Evolutionary conservation across 2,329 filamentous ascomycete species (phyloP).

Genomic region (Claviceps monticola): DNA sequence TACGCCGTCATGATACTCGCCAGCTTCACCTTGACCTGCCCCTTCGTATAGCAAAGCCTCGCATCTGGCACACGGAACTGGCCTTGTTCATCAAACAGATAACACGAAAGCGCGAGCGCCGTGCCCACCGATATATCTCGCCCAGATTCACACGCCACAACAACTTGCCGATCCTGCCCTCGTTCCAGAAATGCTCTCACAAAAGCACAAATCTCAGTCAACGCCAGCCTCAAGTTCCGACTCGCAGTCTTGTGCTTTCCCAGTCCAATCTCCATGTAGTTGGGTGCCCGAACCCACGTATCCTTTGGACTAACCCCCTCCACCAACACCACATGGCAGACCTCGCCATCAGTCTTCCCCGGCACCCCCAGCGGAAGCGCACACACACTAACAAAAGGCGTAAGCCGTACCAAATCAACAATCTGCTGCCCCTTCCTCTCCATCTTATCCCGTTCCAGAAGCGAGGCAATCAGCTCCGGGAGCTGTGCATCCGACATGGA

Average conservation of each 20-base stretch:
- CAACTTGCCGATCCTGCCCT: constrained; percentile 14
- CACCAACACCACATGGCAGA: constrained; percentile 30
- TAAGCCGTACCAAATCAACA: constrained; percentile 14
- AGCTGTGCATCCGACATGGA: constrained; percentile 50
- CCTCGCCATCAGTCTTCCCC: constrained; percentile 1
- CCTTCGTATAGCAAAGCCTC: constrained; percentile 47
- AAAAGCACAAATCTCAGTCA: constrained; percentile 50
- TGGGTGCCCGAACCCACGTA: constrained; percentile 22
- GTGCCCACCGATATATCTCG: constrained; percentile 70
- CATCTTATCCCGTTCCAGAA: constrained; percentile 13
- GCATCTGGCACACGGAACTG: constrained; percentile 15
- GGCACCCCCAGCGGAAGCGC: constrained; percentile 14
- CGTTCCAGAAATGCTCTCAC: constrained; percentile 25
- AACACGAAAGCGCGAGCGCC: constrained; percentile 62
- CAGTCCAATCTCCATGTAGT: constrained; percentile 45
- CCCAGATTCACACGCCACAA: constrained; percentile 63
- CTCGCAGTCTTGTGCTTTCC: constrained; percentile 65
- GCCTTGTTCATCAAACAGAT: constrained; percentile 55
- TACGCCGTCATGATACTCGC: constrained; percentile 71
- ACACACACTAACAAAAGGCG: constrained; percentile 24
- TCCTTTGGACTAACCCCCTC: constrained; percentile 30
- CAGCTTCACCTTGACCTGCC: constrained; percentile 60
- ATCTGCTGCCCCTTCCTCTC: not conserved
- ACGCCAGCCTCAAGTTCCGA: constrained; percentile 61
- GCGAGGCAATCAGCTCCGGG: constrained; percentile 30